Evolutionary conservation across 805 yeast genomes (phyloP), one percentile per base, ranked within the genome.

Genomic region (Candida tammaniensis): DNA sequence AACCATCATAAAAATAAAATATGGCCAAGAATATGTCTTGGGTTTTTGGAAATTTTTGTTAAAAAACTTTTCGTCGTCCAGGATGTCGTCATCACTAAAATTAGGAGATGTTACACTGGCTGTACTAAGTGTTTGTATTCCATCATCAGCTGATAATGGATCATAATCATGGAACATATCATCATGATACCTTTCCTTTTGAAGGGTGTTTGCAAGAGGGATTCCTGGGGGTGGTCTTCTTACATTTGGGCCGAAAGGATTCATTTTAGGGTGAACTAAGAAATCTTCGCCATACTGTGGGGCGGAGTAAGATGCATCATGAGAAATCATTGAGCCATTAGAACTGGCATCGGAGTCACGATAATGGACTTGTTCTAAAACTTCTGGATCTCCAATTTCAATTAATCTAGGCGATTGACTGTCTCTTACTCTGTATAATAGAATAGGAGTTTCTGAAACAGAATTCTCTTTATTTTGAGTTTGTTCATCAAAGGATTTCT

Each of bases 1-100:
- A 3, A 49, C 34, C 65, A 61, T 54, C 49, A 61, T 42, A 6
- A 44, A 9, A 4, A 38, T 19, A 45, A 61, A 62, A 26, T 36
- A 30, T 5, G 33, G n/a, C 52, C 48, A 44, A 7, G 44, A 16
- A 30, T 38, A 47, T 17, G 24, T 22, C 10, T 26, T 24, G 12
- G 13, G 35, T 15, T 22, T 14, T 17, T 6, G 9, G 22, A 15
- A 8, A 12, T 21, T 21, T 22, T 30, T 26, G 6, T 20, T 24
- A 22, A 12, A 28, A 11, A 5, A 19, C 12, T 35, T 21, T n/a
- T 47, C 44, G 15, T 43, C 44, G n/a, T n/a, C n/a, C n/a, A n/a
- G n/a, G n/a, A n/a, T n/a, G n/a, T n/a, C n/a, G 9, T 30, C 31
- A 29, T 40, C 42, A 17, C 26, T n/a, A 13, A 17, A 29, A 19